Conservation (phyloP, 2,329 filamentous ascomycete genomes). For the Pseudopyricularia cyperi region DNA sequence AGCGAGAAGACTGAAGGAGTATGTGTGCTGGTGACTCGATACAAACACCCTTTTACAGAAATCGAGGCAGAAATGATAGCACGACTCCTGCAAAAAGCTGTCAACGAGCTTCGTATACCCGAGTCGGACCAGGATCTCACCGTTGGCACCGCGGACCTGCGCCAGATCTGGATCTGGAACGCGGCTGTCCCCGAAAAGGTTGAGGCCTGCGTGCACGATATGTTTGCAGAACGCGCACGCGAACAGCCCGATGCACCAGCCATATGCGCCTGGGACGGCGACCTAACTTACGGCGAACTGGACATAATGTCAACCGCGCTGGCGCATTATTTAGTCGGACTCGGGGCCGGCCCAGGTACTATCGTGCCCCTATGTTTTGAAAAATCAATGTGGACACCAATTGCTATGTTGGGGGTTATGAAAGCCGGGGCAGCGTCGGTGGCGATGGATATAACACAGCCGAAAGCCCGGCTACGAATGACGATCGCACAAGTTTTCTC, state of each 20-base stretch:
- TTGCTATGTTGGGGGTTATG: not conserved
- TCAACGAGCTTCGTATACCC: no score
- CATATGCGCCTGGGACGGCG: not conserved
- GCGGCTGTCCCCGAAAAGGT: not conserved
- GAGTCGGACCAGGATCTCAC: no score
- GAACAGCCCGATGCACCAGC: not conserved
- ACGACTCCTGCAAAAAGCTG: no score
- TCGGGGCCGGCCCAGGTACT: not conserved
- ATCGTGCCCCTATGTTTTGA: not conserved
- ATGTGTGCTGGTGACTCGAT: no score
- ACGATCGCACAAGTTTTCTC: not conserved
- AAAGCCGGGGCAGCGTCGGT: not conserved
- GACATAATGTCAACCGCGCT: not conserved
- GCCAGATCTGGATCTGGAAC: not conserved
- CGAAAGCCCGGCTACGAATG: not conserved
- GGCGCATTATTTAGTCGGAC: not conserved
- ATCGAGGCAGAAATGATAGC: no score
- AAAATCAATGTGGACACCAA: not conserved
- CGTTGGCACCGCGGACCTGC: not conserved
- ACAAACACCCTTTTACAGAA: no score
- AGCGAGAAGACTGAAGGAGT: no score
- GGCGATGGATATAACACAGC: not conserved
- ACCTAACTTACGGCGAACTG: not conserved
- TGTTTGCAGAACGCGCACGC: not conserved
- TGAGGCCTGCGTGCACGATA: not conserved